Conservation (phyloP, 1,284 basidiomycete genomes). For the Rhizoctonia solani region DNA sequence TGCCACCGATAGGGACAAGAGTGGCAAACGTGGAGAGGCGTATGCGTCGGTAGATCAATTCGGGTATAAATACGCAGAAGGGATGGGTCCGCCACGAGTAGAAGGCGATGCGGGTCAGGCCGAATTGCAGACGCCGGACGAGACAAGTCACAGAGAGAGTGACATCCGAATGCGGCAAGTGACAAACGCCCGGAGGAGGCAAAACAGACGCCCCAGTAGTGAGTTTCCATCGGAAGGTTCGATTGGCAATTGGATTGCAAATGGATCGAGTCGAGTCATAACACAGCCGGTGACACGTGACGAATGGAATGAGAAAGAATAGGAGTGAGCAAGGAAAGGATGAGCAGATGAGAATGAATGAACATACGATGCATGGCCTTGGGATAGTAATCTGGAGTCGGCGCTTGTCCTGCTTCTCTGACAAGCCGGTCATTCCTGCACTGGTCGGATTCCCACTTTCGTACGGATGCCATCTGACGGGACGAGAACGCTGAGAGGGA, state of each 20-base stretch:
- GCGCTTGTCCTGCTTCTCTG: background rate
- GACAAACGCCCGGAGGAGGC: background rate
- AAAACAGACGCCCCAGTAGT: slow-evolving; percentile 22
- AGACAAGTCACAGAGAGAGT: background rate
- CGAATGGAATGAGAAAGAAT: background rate
- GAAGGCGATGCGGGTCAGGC: too few species aligned
- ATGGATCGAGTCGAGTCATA: slow-evolving; percentile 23
- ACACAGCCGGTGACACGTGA: slow-evolving; percentile 9
- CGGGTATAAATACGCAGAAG: too few species aligned
- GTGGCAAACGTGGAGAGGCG: background rate
- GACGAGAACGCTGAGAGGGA: slow-evolving; percentile 4
- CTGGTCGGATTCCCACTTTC: slow-evolving; percentile 12
- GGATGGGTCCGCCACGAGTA: too few species aligned
- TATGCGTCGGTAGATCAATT: background rate
- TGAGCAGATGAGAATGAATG: background rate
- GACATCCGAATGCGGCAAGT: background rate
- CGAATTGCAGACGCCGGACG: too few species aligned
- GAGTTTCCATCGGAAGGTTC: slow-evolving; percentile 27
- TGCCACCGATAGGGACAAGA: slow-evolving; percentile 9
- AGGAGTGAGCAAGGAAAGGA: background rate
- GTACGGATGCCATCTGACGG: slow-evolving; percentile 32
- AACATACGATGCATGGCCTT: slow-evolving; percentile 3
- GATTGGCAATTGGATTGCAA: slow-evolving; percentile 21
- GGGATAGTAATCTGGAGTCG: slow-evolving; percentile 19
- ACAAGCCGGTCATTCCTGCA: background rate